A percentile compares a stretch with the other conserved stretches of the same genome.
Evolutionary conservation across 495 filamentous ascomycete species (phyloP).

Genomic region (Podospora anserina): DNA sequence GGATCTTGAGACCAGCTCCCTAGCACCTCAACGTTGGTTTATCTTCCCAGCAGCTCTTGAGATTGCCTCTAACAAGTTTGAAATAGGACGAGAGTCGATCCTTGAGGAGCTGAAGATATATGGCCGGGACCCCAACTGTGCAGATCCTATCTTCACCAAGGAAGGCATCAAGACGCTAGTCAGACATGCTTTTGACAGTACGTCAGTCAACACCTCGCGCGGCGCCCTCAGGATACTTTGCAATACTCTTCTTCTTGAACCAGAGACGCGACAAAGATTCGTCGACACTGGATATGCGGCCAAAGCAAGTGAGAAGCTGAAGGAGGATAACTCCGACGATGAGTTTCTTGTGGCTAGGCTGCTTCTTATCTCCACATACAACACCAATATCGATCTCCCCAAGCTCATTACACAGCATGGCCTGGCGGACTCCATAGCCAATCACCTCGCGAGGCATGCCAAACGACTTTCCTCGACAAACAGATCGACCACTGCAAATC

Average conservation of each 20-base stretch:
- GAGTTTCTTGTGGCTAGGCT: constrained; percentile 84
- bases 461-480: constrained; percentile 21
- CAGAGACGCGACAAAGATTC: constrained; percentile 71
- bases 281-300: constrained; percentile 72
- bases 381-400: constrained; percentile 65
- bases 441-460: constrained; percentile 70
- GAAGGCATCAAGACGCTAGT: constrained; percentile 73
- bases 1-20: constrained; percentile 53
- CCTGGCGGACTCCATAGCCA: constrained; percentile 62
- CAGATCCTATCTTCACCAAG: constrained; percentile 77
- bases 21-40: constrained; percentile 56
- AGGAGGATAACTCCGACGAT: constrained; percentile 74
- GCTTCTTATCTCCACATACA: constrained; percentile 82
- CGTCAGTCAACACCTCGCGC: constrained; percentile 58
- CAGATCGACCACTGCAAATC: constrained; percentile 39
- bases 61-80: neutral
- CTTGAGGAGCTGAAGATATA: constrained; percentile 69
- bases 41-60: neutral
- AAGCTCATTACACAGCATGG: constrained; percentile 65
- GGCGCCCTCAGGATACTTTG: constrained; percentile 83
- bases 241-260: constrained; percentile 75
- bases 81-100: constrained; percentile 1
- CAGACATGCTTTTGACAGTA: constrained; percentile 66
- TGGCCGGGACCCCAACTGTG: constrained; percentile 65
- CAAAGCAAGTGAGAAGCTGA: constrained; percentile 68